These are phyloP conservation scores for Microglena sp. DNA, from an alignment of 139 green algal species.

Conservation along the genomic window DNA sequence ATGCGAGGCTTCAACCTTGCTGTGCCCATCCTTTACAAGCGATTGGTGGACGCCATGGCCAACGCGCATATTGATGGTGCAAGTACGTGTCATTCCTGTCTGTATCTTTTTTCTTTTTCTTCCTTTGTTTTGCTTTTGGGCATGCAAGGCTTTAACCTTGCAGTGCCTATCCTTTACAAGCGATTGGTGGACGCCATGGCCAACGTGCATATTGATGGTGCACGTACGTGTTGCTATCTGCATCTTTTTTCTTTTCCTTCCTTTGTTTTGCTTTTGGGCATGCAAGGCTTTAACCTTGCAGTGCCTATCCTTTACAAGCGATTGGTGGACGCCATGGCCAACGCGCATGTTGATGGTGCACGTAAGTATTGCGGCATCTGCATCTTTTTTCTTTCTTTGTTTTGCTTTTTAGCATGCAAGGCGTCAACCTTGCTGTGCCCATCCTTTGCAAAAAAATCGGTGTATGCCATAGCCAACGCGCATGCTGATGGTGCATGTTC, in stretches of 20 bases:
- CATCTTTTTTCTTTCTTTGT: background rate
- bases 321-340: slow-evolving; percentile 32
- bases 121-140: background rate
- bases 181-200: slow-evolving; percentile 34
- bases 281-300: background rate
- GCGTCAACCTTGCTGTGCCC: slow-evolving; percentile 22
- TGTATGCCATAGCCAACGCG: slow-evolving; percentile 24
- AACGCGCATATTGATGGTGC: background rate
- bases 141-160: background rate
- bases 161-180: slow-evolving; percentile 50
- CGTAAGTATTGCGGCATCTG: too few species aligned
- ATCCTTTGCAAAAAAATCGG: slow-evolving; percentile 45
- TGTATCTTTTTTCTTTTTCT: too few species aligned
- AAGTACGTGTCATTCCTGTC: too few species aligned
- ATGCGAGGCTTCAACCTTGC: background rate
- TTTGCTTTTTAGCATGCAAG: background rate
- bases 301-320: slow-evolving; percentile 51
- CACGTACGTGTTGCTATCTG: too few species aligned
- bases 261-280: background rate
- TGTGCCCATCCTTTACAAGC: slow-evolving; percentile 50
- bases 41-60: slow-evolving; percentile 34
- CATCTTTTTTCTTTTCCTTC: too few species aligned
- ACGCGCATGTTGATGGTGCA: too few species aligned
- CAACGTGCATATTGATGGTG: background rate
- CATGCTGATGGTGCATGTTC: too few species aligned